Conservation (phyloP, 192 early-diverging fungal genomes). For the Podila minutissima region DNA sequence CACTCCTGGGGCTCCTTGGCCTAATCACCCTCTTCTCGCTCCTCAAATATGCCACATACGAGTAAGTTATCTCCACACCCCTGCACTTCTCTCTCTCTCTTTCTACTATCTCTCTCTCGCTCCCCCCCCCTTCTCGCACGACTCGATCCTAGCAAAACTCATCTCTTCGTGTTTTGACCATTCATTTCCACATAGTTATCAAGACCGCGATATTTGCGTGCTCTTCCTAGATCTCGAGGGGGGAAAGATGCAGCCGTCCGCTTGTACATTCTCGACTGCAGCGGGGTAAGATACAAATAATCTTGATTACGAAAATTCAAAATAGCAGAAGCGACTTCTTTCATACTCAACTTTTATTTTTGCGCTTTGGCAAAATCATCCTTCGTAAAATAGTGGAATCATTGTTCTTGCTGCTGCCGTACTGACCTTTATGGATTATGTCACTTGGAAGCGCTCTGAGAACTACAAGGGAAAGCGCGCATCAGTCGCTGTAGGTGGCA, state of each 20-base stretch:
- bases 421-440: constrained; percentile 28
- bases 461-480: constrained; percentile 42
- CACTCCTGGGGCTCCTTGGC: constrained; percentile 9
- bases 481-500: constrained; percentile 16
- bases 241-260: not conserved
- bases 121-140: not conserved
- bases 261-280: constrained; percentile 17
- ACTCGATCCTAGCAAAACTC: too few relatives aligned
- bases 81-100: not conserved
- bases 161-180: too few relatives aligned
- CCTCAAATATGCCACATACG: not conserved
- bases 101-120: not conserved
- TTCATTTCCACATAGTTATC: not conserved
- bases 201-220: not conserved
- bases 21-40: constrained; percentile 3
- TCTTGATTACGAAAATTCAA: not conserved
- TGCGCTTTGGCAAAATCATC: not conserved
- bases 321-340: too few relatives aligned
- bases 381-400: constrained; percentile 7
- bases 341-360: not conserved
- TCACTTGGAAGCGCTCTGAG: constrained; percentile 46
- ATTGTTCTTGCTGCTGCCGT: constrained; percentile 14
- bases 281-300: constrained; percentile 12
- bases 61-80: not conserved
- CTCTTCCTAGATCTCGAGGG: constrained; percentile 7